phyloP scores from a whole-genome alignment of 345 rosid species.

The Passiflora organensis region DNA sequence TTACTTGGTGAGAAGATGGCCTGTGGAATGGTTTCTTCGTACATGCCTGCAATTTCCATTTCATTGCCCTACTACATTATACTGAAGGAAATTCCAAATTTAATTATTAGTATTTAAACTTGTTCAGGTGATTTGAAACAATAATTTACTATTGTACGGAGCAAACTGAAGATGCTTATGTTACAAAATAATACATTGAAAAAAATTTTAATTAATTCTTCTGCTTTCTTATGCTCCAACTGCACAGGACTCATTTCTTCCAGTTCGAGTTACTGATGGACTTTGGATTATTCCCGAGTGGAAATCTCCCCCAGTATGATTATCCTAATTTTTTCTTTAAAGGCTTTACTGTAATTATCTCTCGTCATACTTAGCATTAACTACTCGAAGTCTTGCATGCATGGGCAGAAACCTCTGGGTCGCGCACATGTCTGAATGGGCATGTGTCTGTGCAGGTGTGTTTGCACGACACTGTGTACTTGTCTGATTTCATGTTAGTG shows the following conservation, averaged over 20 bases:
- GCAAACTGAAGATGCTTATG: no score
- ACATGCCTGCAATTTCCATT: no score
- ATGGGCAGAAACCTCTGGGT: background rate
- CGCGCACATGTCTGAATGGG: background rate
- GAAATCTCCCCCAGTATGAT: conserved; percentile 73
- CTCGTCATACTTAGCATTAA: background rate
- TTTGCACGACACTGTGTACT: background rate
- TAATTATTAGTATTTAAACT: no score
- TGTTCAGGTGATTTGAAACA: no score
- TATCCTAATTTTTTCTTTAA: conserved; percentile 11
- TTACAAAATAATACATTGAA: no score
- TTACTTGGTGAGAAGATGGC: no score
- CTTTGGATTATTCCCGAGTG: conserved; percentile 90
- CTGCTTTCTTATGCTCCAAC: conserved; percentile 5
- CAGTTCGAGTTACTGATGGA: conserved; percentile 58
- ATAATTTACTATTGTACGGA: no score
- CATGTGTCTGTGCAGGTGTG: background rate
- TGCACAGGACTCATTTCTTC: conserved; percentile 65
- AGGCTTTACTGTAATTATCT: conserved; percentile 2
- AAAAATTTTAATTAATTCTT: no score
- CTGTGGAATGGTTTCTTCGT: no score
- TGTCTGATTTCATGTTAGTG: no score
- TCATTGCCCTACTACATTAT: no score
- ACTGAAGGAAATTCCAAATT: no score
- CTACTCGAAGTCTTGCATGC: conserved; percentile 4